These are phyloP conservation scores for Macaranga tanarius DNA, from an alignment of 441 rosid genomes.

Conservation along the genomic window DNA sequence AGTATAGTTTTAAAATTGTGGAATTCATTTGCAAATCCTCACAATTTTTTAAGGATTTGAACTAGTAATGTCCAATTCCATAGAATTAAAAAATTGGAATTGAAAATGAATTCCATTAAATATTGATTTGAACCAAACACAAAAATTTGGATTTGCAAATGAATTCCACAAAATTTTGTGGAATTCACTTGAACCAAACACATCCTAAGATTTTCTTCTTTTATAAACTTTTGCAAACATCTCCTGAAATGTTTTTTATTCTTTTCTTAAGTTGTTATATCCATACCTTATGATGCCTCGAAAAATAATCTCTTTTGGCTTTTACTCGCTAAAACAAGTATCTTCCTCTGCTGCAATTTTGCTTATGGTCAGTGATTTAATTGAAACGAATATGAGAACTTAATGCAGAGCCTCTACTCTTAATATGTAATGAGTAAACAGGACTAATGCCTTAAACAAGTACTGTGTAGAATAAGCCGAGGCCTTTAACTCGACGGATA, in stretches of 20 bases:
- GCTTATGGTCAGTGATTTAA: conserved; percentile 8
- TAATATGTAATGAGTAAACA: conserved; percentile 23
- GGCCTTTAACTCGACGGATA: conserved; percentile 17
- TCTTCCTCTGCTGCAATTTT: conserved; percentile 10
- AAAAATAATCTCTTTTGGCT: conserved; percentile 1
- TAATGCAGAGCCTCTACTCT: conserved; percentile 25
- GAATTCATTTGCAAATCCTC: too few species aligned
- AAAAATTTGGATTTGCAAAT: too few species aligned
- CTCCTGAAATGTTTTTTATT: too few species aligned
- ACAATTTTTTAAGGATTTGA: too few species aligned
- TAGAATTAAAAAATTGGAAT: too few species aligned
- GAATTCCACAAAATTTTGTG: too few species aligned
- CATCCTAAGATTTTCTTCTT: not conserved
- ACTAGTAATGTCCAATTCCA: too few species aligned
- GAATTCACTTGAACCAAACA: too few species aligned
- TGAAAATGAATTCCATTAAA: too few species aligned
- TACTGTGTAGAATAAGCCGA: conserved; percentile 29
- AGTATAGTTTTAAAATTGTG: too few species aligned
- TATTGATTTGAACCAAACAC: too few species aligned
- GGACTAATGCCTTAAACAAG: conserved; percentile 31
- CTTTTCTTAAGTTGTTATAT: too few species aligned
- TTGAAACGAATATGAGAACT: conserved; percentile 27
- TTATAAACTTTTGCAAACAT: not conserved
- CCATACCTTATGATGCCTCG: conserved; percentile 14
- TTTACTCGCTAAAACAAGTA: conserved; percentile 26